Evolutionary conservation across 495 filamentous ascomycete genomes (phyloP).

Genomic region (Friedmanniomyces endolithicus): DNA sequence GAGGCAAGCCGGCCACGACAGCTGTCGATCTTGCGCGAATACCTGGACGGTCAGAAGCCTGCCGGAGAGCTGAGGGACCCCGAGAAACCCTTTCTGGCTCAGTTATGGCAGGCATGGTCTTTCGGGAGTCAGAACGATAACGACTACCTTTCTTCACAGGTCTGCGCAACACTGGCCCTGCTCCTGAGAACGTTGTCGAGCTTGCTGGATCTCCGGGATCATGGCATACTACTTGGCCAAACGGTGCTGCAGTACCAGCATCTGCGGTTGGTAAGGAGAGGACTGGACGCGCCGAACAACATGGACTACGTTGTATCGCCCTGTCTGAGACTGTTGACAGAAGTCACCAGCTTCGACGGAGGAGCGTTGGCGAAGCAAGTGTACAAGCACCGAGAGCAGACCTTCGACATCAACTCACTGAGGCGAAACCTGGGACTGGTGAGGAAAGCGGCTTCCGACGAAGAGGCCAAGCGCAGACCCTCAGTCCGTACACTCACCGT

Average conservation of each 20-base stretch:
- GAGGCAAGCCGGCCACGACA: constrained; percentile 21
- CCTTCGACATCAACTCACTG: constrained; percentile 52
- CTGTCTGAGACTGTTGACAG: constrained; percentile 63
- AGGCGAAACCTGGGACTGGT: constrained; percentile 46
- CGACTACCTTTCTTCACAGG: constrained; percentile 59
- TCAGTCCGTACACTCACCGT: constrained; percentile 67
- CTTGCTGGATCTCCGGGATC: constrained; percentile 54
- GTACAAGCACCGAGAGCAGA: constrained; percentile 55
- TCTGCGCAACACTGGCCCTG: constrained; percentile 63
- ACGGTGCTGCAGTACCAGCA: constrained; percentile 61
- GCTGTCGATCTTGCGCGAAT: constrained; percentile 52
- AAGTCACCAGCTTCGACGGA: constrained; percentile 69
- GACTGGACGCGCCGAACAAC: constrained; percentile 55
- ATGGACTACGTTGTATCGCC: constrained; percentile 81
- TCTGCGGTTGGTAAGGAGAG: constrained; percentile 56
- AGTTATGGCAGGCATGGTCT: constrained; percentile 69
- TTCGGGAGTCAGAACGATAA: constrained; percentile 59
- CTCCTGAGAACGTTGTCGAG: constrained; percentile 61
- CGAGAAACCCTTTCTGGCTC: constrained; percentile 49
- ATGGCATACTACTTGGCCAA: constrained; percentile 59
- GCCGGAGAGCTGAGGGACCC: constrained; percentile 37
- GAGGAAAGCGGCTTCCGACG: constrained; percentile 33
- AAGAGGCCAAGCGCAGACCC: constrained; percentile 45
- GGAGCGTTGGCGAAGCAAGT: constrained; percentile 59
- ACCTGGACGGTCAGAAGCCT: constrained; percentile 55